These are phyloP conservation scores for Quercus mongolica DNA, from an alignment of 306 rosid species.

Conservation along the genomic window DNA sequence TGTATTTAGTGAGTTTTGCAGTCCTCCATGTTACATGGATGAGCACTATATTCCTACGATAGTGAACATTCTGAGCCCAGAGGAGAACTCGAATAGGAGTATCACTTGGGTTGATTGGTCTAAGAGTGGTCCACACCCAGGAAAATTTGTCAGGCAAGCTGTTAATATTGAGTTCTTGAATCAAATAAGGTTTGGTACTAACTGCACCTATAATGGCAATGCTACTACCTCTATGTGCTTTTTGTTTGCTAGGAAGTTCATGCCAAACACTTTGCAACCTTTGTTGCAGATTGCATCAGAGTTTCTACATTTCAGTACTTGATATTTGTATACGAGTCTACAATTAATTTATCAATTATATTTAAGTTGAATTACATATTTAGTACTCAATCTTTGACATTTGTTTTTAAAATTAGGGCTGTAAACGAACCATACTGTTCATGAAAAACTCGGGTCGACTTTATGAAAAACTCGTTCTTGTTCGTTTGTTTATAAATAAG, in stretches of 20 bases:
- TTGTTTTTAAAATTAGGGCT: too few species aligned
- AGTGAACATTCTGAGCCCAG: conserved; percentile 21
- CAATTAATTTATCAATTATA: neutral
- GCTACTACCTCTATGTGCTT: conserved; percentile 22
- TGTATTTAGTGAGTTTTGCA: conserved; percentile 32
- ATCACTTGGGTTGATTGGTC: conserved; percentile 73
- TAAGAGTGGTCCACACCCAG: conserved; percentile 46
- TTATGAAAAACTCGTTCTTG: too few species aligned
- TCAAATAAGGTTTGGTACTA: conserved; percentile 31
- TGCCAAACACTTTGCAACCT: conserved; percentile 36
- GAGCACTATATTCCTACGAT: conserved; percentile 56
- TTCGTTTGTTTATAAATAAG: too few species aligned
- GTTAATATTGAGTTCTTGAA: conserved; percentile 33
- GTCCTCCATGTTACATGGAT: conserved; percentile 55
- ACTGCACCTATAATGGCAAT: conserved; percentile 21
- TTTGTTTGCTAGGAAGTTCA: conserved; percentile 45
- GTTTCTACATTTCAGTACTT: conserved; percentile 3
- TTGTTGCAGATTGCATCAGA: conserved; percentile 26
- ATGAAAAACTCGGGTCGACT: too few species aligned
- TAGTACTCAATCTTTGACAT: too few species aligned
- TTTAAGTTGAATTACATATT: too few species aligned
- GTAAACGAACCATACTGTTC: too few species aligned
- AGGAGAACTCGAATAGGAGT: conserved; percentile 38
- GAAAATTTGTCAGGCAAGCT: conserved; percentile 31
- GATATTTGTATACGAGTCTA: neutral